Evolutionary conservation across 306 rosid species (phyloP), one percentile per base, ranked within the genome.

Genomic region (Gillenia trifoliata): DNA sequence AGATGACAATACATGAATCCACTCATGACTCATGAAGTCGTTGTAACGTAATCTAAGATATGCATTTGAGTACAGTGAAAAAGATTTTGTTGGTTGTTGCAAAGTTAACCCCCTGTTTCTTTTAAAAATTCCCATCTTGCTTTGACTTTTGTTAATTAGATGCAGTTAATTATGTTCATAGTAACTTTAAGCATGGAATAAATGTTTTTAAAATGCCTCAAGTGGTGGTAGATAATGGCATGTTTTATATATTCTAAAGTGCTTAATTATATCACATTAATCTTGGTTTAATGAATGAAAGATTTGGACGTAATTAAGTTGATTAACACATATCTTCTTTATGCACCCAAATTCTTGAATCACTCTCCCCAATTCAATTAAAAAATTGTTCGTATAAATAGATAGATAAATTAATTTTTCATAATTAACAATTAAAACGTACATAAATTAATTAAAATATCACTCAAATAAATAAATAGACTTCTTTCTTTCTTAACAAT

Each of bases 101-200:
- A 83, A 86, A 81, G 87, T 83, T 78, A 75, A 71, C 52, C 73
- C 59, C 75, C 45, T 20, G 79, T 81, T 79, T 78, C 83, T 73
- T 80, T 76, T 74, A 56, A 86, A 61, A 86, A 81, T 68, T 74
- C 77, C 88, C 76, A 50, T 83, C 87, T 80, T 86, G 89, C 92
- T 88, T 91, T 93, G 98, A 93, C 98, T 89, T 88, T 85, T 83
- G 79, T 52, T 62, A 38, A 49, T 70, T 62, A 5, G 77, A 75
- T 83, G 78, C 76, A 73, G 87, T 82, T 83, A 81, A 78, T 83
- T 4, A 54, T 59, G 11, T 64, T 8, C 2, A 17, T 50, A 64
- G 70, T 78, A 70, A 79, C 80, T 78, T 82, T 80, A 13, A 77
- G 83, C 85, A 82, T 75, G 85, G 89, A 89, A 86, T 87, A 86